These are phyloP conservation scores for Fusarium mundagurra DNA, from an alignment of 2,329 filamentous ascomycete species.

Conservation along the genomic window DNA sequence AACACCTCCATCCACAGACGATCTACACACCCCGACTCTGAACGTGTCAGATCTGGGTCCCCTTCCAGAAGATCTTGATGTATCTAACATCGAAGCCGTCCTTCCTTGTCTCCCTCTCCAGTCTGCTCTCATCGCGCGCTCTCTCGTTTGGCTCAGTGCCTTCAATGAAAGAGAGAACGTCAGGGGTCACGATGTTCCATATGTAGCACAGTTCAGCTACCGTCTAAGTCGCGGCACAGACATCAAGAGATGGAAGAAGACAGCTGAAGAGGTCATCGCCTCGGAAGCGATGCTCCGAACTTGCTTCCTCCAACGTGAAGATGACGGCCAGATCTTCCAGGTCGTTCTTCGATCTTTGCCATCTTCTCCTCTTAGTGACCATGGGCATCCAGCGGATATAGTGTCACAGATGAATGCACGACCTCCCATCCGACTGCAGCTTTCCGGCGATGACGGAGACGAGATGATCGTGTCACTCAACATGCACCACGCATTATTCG, in stretches of 20 bases:
- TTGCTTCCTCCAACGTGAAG: slow-evolving; percentile 20
- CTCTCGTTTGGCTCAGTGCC: slow-evolving; percentile 2
- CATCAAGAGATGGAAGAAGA: neutral
- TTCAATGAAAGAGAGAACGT: neutral
- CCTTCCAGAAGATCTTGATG: neutral
- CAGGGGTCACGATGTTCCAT: neutral
- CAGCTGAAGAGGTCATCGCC: neutral
- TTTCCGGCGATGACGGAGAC: accelerated
- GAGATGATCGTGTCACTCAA: neutral
- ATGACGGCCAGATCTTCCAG: slow-evolving; percentile 18
- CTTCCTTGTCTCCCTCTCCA: slow-evolving; percentile 24
- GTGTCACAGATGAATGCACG: neutral
- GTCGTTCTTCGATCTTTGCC: neutral
- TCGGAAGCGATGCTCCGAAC: slow-evolving; percentile 17
- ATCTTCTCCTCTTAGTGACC: neutral
- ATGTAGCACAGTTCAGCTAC: slow-evolving; percentile 22
- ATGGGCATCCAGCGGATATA: neutral
- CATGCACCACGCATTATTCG: slow-evolving; percentile 21
- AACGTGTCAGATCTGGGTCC: neutral
- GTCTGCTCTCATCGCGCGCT: slow-evolving; percentile 16
- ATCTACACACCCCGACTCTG: accelerated
- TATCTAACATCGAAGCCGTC: neutral
- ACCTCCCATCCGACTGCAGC: neutral
- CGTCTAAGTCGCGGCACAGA: neutral
- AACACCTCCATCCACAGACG: neutral